Conservation (phyloP, 495 filamentous ascomycete genomes). For the Pseudomonodictys pantanalensis region DNA sequence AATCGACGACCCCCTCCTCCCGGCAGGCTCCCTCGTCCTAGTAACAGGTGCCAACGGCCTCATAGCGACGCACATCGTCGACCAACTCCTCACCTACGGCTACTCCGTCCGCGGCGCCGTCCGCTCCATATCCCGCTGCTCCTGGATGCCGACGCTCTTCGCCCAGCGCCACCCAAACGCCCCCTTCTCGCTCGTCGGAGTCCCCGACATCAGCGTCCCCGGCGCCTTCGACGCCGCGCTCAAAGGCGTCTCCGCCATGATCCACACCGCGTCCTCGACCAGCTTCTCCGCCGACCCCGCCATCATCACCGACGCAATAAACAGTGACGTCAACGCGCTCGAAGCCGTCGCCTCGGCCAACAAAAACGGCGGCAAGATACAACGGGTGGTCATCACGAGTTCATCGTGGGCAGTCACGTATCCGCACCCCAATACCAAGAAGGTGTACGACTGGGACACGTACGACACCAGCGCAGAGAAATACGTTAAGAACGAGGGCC, state of each 20-base stretch:
- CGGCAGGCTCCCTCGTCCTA: slow-evolving; percentile 21
- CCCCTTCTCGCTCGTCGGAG: slow-evolving; percentile 5
- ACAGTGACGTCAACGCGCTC: slow-evolving; percentile 2
- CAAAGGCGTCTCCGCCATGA: slow-evolving; percentile 6
- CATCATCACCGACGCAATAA: neutral
- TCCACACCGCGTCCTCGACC: slow-evolving; percentile 9
- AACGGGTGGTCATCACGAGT: slow-evolving; percentile 17
- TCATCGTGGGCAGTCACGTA: slow-evolving; percentile 15
- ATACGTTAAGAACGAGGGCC: neutral
- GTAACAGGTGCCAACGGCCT: slow-evolving; percentile 43
- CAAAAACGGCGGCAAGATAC: neutral
- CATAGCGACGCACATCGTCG: slow-evolving; percentile 39
- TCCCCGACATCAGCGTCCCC: slow-evolving; percentile 3
- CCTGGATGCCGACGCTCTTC: slow-evolving; percentile 9
- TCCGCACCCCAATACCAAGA: slow-evolving; percentile 5
- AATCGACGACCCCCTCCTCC: slow-evolving; percentile 4
- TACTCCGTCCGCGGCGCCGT: slow-evolving; percentile 28
- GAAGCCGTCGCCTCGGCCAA: slow-evolving; percentile 7
- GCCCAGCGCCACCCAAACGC: neutral
- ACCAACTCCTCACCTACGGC: slow-evolving; percentile 35
- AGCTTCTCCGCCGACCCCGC: neutral
- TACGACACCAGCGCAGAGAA: neutral
- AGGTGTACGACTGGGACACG: neutral
- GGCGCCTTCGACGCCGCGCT: slow-evolving; percentile 5
- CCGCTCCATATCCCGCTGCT: slow-evolving; percentile 9